Conservation (phyloP, 164 flowering plant genomes). For the Pachysandra terminalis region DNA sequence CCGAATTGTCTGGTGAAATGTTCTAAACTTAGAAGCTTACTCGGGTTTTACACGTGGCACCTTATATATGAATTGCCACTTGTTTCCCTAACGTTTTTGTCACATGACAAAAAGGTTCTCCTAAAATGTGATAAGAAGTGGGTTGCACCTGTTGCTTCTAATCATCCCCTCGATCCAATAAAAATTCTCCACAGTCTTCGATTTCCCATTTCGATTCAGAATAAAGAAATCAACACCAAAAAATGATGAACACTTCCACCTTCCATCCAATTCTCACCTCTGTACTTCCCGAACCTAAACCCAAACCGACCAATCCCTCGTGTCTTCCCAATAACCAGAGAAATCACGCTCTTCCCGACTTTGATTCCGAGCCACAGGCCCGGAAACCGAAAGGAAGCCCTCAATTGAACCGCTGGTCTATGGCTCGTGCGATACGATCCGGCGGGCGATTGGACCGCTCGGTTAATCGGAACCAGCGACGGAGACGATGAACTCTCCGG, state of each 20-base stretch:
- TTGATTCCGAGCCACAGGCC: slow-evolving; percentile 22
- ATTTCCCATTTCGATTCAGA: too few species aligned
- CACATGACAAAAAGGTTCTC: too few species aligned
- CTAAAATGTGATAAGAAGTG: too few species aligned
- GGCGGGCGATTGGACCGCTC: slow-evolving; percentile 70
- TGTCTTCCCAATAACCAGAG: neutral
- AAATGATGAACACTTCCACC: neutral
- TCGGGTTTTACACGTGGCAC: too few species aligned
- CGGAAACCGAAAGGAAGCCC: slow-evolving; percentile 50
- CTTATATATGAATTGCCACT: too few species aligned
- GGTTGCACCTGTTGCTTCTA: too few species aligned
- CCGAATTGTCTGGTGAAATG: too few species aligned
- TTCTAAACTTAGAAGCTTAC: too few species aligned
- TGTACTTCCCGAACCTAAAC: slow-evolving; percentile 11
- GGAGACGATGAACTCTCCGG: slow-evolving; percentile 4
- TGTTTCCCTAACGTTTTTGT: too few species aligned
- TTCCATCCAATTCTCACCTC: slow-evolving; percentile 9
- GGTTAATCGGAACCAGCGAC: slow-evolving; percentile 14
- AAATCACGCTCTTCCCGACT: slow-evolving; percentile 12
- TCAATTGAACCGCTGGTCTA: slow-evolving; percentile 76
- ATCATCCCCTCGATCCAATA: too few species aligned
- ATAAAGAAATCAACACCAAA: neutral
- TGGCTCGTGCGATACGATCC: slow-evolving; percentile 69
- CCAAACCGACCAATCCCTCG: slow-evolving; percentile 15
- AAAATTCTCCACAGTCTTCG: too few species aligned